Base-by-base conservation (phyloP, 2,329 filamentous ascomycete species). In the Fusarium begoniae region DNA sequence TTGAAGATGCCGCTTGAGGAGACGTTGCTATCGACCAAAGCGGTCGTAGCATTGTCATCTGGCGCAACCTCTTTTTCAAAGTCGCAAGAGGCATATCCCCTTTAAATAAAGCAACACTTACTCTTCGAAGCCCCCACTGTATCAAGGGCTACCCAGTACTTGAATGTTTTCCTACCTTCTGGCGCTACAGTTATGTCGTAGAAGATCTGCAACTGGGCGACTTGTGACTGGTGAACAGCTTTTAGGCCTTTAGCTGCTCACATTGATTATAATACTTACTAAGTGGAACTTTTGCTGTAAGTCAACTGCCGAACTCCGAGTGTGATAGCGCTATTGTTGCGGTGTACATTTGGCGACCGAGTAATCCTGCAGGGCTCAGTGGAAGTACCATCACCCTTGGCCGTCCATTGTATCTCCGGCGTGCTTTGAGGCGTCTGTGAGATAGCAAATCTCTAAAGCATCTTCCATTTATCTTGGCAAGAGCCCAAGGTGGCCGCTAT, bases 1-100 rank as follows among this genome's bases (percentile, higher is more conserved):
- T 30, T 3, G 0, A 12, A 30, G 3, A n/a, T n/a, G 14, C 20
- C 10, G 7, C 20, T n/a, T 4, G 2, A n/a, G 20, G 10, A 30
- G 14, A 6, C 9, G 0, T 28, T 22, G 1, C 3, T 22, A 7
- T 28, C 13, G 1, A 22, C 28, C 1, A 50, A 5, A 15, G 20
- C 14, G 5, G 10, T 13, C 4, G 20, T 30, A 11, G 14, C 20
- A n/a, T 17, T 18, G 11, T 13, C 10, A 32, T n/a, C 20, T 18
- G 0, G 18, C 17, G 10, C 10, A n/a, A 50, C 3, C 28, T 32
- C 8, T 32, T 50, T 7, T 9, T 3, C 15, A 50, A 32, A 13
- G 5, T 26, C 26, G 26, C 26, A 26, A 6, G 2, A 26, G 26
- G 26, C 26, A 26, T 26, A 15, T 3, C 11, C 22, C 3, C 3